Evolutionary conservation across 257 asterid species (phyloP).

Genomic region (Leptodermis oblonga): DNA sequence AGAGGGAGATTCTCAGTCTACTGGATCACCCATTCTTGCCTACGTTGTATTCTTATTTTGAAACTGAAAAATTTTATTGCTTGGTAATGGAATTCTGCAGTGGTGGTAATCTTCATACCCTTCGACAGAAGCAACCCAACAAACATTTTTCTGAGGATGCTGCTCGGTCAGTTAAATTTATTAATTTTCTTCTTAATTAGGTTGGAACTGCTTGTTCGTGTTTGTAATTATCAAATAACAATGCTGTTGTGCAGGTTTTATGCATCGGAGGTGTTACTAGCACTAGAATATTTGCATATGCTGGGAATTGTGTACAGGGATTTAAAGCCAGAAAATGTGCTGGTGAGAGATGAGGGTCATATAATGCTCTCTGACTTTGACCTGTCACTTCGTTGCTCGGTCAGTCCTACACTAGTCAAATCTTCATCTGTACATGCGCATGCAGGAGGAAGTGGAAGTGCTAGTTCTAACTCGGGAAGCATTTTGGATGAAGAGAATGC

Average conservation of each 20-base stretch:
- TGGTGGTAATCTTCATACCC: conserved; percentile 93
- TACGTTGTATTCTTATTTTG: conserved; percentile 73
- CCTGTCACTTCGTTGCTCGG: conserved; percentile 90
- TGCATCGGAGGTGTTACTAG: conserved; percentile 76
- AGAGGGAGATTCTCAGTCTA: conserved; percentile 79
- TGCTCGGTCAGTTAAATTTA: conserved; percentile 57
- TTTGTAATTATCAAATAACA: not conserved
- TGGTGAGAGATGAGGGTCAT: conserved; percentile 87
- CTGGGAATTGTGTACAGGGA: conserved; percentile 89
- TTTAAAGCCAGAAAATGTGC: conserved; percentile 85
- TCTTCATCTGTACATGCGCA: conserved; percentile 60
- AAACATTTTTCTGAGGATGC: conserved; percentile 85
- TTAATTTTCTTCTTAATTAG: too few relatives aligned
- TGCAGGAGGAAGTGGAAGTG: too few relatives aligned
- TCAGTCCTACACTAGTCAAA: conserved; percentile 78
- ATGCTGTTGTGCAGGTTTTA: conserved; percentile 69
- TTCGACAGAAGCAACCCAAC: conserved; percentile 83
- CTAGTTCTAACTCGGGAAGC: conserved; percentile 17
- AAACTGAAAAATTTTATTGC: conserved; percentile 81
- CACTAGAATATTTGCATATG: conserved; percentile 90
- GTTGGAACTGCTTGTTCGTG: too few relatives aligned
- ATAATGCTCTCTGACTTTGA: conserved; percentile 94
- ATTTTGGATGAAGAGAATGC: conserved; percentile 31
- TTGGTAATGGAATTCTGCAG: conserved; percentile 93
- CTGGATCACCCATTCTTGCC: conserved; percentile 95